These are phyloP conservation scores for Candida pseudoglaebosa DNA, from an alignment of 805 yeast species.

Conservation along the genomic window DNA sequence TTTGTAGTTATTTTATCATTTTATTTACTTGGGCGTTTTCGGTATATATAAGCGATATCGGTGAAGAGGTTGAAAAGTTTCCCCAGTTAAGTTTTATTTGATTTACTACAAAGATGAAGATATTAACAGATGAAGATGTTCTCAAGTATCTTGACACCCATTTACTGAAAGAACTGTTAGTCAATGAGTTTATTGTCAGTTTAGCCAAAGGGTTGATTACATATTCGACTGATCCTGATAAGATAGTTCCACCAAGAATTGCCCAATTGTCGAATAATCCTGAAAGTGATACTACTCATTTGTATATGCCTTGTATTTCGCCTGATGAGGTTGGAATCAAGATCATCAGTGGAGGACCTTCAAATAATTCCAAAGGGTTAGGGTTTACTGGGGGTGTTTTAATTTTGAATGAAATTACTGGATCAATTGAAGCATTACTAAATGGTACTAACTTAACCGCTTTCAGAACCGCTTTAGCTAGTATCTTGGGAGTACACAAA, in stretches of 20 bases:
- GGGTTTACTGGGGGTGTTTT: conserved; percentile 60
- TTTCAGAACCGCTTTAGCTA: conserved; percentile 61
- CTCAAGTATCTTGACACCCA: conserved; percentile 22
- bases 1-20: no score
- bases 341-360: conserved; percentile 51
- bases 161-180: conserved; percentile 22
- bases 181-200: conserved; percentile 29
- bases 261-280: conserved; percentile 36
- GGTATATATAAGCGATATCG: neutral
- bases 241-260: conserved; percentile 51
- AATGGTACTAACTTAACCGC: conserved; percentile 62
- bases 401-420: conserved; percentile 48
- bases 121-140: conserved; percentile 28
- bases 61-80: neutral
- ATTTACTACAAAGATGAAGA: conserved; percentile 23
- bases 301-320: conserved; percentile 66
- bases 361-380: conserved; percentile 24
- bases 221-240: conserved; percentile 40
- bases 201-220: conserved; percentile 34
- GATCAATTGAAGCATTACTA: conserved; percentile 48
- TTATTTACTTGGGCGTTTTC: neutral
- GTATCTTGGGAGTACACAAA: conserved; percentile 44
- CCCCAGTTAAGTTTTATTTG: no score
- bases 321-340: conserved; percentile 53
- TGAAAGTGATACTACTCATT: conserved; percentile 41